Percentiles rank a stretch among this genome's conserved stretches.
Evolutionary conservation across 1,139 yeast genomes (phyloP).

Genomic region (Magnusiomyces starmeri): DNA sequence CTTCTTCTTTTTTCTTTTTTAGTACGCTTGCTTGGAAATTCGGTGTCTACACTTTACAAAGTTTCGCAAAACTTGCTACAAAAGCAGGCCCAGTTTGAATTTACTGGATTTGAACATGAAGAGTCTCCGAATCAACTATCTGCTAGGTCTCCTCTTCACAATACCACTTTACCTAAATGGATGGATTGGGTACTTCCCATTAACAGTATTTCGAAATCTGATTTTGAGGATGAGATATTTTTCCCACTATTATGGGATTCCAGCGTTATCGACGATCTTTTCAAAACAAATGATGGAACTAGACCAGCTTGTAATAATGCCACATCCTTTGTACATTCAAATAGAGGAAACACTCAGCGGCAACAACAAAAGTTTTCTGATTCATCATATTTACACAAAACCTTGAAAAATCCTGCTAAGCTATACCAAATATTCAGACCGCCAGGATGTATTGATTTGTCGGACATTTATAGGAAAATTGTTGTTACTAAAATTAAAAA

Average conservation of each 20-base stretch:
- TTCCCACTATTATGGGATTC: not conserved
- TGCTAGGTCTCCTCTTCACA: too few species aligned
- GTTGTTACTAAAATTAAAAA: too few species aligned
- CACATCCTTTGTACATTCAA: too few species aligned
- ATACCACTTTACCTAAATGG: not conserved
- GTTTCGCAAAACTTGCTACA: not conserved
- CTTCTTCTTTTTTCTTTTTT: not conserved
- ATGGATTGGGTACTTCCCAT: not conserved
- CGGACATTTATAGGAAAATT: not conserved
- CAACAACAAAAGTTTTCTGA: not conserved
- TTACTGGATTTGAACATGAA: too few species aligned
- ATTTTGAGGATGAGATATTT: not conserved
- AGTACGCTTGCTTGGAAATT: not conserved
- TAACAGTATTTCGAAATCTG: not conserved
- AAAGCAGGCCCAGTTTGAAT: too few species aligned
- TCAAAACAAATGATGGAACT: not conserved
- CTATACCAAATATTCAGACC: not conserved
- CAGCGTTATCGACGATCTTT: not conserved
- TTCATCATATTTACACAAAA: not conserved
- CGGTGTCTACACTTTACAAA: not conserved
- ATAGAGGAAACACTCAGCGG: not conserved
- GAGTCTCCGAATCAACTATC: not conserved
- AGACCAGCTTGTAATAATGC: too few species aligned
- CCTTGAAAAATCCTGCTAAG: not conserved
- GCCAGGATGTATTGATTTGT: not conserved